Conservation (phyloP, 2,329 filamentous ascomycete genomes). For the Trichoderma asperellum region DNA sequence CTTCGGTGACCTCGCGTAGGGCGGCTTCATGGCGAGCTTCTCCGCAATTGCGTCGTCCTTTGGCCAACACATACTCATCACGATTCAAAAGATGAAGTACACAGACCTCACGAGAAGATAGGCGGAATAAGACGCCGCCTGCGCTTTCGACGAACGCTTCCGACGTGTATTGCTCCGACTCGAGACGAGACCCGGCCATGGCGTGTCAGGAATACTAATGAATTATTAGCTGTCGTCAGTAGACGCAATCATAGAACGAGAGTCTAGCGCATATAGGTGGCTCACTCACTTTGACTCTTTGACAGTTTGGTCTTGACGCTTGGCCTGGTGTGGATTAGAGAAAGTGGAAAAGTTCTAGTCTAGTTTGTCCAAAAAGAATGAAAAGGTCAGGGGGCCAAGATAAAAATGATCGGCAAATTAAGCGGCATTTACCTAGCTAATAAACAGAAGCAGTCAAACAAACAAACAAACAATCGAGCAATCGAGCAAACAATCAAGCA, state of each 20-base stretch:
- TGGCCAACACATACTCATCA: constrained; percentile 32
- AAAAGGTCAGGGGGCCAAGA: too few species aligned
- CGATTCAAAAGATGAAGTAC: constrained; percentile 26
- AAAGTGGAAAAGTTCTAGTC: too few species aligned
- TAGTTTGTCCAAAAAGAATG: too few species aligned
- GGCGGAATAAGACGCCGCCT: constrained; percentile 32
- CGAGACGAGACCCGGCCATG: constrained; percentile 10
- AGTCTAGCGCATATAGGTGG: background rate
- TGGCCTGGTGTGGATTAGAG: too few species aligned
- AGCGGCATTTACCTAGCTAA: too few species aligned
- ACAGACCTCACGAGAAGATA: constrained; percentile 28
- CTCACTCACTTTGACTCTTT: background rate
- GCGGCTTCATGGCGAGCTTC: constrained; percentile 30
- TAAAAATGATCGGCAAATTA: too few species aligned
- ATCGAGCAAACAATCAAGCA: too few species aligned
- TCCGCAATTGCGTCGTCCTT: constrained; percentile 30
- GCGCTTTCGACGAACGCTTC: constrained; percentile 32
- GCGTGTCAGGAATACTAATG: background rate
- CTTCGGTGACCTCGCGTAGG: constrained; percentile 30
- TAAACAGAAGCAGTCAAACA: too few species aligned
- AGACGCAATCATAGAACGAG: background rate
- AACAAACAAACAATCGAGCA: too few species aligned
- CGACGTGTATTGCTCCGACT: constrained; percentile 9
- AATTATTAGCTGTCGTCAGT: background rate
- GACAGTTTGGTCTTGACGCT: too few species aligned